Percentiles rank a stretch among this genome's conserved stretches.
These are phyloP conservation scores for Colletotrichum sp. DNA, from an alignment of 2,329 filamentous ascomycete species.

Conservation along the genomic window DNA sequence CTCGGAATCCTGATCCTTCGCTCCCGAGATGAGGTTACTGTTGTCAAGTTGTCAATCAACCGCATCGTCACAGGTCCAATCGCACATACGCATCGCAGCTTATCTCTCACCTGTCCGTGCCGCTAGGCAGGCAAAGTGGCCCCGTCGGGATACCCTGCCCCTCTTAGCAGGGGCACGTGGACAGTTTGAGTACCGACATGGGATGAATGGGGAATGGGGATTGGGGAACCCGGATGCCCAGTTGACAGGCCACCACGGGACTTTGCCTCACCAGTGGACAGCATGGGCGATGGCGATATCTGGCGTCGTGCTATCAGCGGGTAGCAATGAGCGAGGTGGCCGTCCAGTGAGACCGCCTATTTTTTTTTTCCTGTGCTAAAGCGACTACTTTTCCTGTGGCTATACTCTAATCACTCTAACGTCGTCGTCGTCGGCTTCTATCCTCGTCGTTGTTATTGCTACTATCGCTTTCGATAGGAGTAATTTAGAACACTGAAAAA, in stretches of 20 bases:
- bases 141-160: not conserved
- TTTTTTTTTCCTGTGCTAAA: too few relatives aligned
- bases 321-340: not conserved
- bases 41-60: not conserved
- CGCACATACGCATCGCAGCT: not conserved
- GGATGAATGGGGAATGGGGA: not conserved
- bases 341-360: not conserved
- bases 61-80: not conserved
- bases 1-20: not conserved
- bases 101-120: not conserved
- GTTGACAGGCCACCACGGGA: not conserved
- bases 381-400: too few relatives aligned
- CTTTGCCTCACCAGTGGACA: not conserved
- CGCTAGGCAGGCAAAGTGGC: not conserved
- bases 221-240: not conserved
- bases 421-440: too few relatives aligned
- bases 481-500: too few relatives aligned
- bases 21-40: not conserved
- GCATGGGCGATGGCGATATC: slow-evolving; percentile 9
- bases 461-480: too few relatives aligned
- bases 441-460: too few relatives aligned
- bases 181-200: not conserved
- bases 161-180: not conserved
- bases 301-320: not conserved
- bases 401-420: too few relatives aligned